Conservation (phyloP, 139 green algal genomes). For the Auxenochlorella pyrenoidosa region DNA sequence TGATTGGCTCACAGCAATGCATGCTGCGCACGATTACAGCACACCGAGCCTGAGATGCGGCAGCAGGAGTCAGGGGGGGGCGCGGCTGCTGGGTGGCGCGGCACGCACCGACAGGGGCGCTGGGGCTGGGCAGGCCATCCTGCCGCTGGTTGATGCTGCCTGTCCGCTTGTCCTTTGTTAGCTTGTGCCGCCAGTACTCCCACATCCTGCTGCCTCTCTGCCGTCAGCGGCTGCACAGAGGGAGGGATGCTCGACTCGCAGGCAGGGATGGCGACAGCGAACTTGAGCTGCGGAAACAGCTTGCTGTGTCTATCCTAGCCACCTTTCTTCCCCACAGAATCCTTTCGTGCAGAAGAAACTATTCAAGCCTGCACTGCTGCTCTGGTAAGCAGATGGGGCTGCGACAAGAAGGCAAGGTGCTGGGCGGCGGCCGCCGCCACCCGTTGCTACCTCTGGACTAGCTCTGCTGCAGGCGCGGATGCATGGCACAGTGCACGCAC, state of each 20-base stretch:
- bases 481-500: no score
- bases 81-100: background rate
- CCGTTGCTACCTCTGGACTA: no score
- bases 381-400: no score
- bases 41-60: no score
- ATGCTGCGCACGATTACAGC: no score
- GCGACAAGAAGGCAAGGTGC: background rate
- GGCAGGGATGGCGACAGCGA: background rate
- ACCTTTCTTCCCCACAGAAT: no score
- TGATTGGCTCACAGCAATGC: no score
- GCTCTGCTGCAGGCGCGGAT: no score
- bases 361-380: no score
- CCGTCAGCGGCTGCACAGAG: background rate
- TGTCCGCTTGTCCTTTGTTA: conserved; percentile 6
- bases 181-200: conserved; percentile 46
- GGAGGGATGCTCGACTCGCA: background rate
- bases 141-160: background rate
- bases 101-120: background rate
- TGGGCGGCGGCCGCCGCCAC: no score
- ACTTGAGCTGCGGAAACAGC: background rate
- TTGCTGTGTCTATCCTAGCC: background rate
- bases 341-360: no score
- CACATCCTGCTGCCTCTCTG: conserved; percentile 9
- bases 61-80: background rate
- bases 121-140: background rate